Conservation (phyloP, 805 yeast genomes). For the Candida incommunis region DNA sequence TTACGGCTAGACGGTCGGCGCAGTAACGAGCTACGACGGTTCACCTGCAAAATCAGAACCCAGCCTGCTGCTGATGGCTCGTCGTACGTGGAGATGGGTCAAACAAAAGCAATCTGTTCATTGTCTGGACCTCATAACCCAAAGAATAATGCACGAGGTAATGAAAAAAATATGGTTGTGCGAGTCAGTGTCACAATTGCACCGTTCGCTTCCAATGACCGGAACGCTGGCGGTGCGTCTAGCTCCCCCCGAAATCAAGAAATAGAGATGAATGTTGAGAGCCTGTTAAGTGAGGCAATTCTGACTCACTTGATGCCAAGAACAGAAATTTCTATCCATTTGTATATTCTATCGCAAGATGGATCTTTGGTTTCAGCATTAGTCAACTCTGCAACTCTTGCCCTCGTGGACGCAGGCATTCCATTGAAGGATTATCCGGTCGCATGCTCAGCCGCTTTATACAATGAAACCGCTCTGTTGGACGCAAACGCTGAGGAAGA, state of each 20-base stretch:
- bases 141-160: slow-evolving; percentile 29
- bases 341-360: slow-evolving; percentile 76
- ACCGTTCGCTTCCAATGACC: slow-evolving; percentile 64
- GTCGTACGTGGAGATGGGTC: slow-evolving; percentile 82
- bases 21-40: slow-evolving; percentile 81
- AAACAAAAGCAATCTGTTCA: slow-evolving; percentile 71
- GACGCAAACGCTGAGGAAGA: slow-evolving; percentile 80
- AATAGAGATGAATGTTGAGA: slow-evolving; percentile 17
- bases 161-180: slow-evolving; percentile 39
- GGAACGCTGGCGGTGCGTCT: slow-evolving; percentile 53
- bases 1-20: slow-evolving; percentile 82
- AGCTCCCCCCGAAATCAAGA: slow-evolving; percentile 37
- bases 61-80: slow-evolving; percentile 87
- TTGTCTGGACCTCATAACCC: slow-evolving; percentile 91
- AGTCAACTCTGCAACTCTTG: slow-evolving; percentile 76
- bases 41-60: slow-evolving; percentile 70
- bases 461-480: slow-evolving; percentile 62
- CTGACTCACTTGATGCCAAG: slow-evolving; percentile 67
- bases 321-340: slow-evolving; percentile 59
- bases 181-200: slow-evolving; percentile 58
- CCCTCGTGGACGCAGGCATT: slow-evolving; percentile 88
- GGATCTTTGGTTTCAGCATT: slow-evolving; percentile 77
- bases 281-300: slow-evolving; percentile 38
- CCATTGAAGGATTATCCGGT: slow-evolving; percentile 85
- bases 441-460: slow-evolving; percentile 65